A percentile compares a stretch with the other conserved stretches of the same genome.
Evolutionary conservation across 306 rosid species (phyloP).

Genomic region (Cicer bijugum): DNA sequence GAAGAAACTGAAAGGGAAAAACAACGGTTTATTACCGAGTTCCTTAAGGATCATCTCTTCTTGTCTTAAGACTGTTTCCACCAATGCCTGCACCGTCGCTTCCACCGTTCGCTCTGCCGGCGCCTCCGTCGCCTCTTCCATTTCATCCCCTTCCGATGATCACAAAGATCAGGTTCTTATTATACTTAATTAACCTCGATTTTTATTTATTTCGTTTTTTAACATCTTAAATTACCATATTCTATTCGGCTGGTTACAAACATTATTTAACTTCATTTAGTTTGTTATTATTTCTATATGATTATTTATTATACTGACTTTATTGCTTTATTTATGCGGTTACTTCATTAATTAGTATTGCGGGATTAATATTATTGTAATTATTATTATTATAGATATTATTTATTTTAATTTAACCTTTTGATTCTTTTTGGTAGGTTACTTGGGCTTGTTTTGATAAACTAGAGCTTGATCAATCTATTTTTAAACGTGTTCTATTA

Average conservation of each 20-base stretch:
- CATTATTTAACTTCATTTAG: background rate
- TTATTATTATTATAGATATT: background rate
- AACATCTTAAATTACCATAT: background rate
- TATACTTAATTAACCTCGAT: background rate
- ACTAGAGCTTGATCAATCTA: slow-evolving; percentile 67
- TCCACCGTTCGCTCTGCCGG: slow-evolving; percentile 92
- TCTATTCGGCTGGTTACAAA: background rate
- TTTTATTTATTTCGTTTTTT: background rate
- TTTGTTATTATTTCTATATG: background rate
- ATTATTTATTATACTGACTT: slow-evolving; percentile 18
- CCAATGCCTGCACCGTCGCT: slow-evolving; percentile 82
- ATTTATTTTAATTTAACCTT: background rate
- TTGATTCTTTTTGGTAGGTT: slow-evolving; percentile 59
- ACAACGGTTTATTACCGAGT: slow-evolving; percentile 78
- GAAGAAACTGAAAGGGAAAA: slow-evolving; percentile 72
- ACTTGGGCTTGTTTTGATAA: slow-evolving; percentile 91
- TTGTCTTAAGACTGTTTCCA: slow-evolving; percentile 81
- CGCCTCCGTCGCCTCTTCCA: slow-evolving; percentile 79
- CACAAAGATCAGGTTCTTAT: slow-evolving; percentile 75
- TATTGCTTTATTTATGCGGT: background rate
- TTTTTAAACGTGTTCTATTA: slow-evolving; percentile 62
- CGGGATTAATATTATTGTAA: background rate
- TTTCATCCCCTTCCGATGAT: slow-evolving; percentile 72
- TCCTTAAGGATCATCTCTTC: slow-evolving; percentile 83
- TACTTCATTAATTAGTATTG: background rate